phyloP scores from a whole-genome alignment of 2,329 filamentous ascomycete genomes.

The Mycosphaerella arachidis region DNA sequence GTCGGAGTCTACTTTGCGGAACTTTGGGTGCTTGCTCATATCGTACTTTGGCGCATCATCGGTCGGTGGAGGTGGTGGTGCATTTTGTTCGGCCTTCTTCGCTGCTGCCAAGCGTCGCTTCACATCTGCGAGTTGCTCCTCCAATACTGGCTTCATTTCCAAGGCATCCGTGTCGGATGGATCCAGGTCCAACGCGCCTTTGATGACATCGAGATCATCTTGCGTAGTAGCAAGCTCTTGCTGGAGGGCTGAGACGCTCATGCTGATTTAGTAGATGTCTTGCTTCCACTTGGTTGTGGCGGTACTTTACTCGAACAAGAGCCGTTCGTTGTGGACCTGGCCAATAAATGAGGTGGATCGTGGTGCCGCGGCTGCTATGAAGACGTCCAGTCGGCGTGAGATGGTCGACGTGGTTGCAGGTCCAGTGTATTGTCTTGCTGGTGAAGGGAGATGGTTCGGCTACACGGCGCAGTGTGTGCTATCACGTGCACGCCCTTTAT shows the following conservation, averaged over 20 bases:
- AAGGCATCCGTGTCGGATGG: slow-evolving; percentile 74
- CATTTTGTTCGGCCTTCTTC: slow-evolving; percentile 32
- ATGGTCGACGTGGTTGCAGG: too few species aligned
- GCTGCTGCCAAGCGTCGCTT: slow-evolving; percentile 78
- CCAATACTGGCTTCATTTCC: slow-evolving; percentile 72
- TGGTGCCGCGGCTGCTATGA: too few species aligned
- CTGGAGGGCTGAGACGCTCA: slow-evolving; percentile 63
- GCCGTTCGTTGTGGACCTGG: background rate
- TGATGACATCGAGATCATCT: slow-evolving; percentile 26
- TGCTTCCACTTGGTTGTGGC: background rate
- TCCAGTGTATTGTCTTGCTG: too few species aligned
- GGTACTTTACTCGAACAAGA: slow-evolving; percentile 4
- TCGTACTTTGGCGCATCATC: slow-evolving; percentile 23
- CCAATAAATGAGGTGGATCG: background rate
- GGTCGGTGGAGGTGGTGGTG: slow-evolving; percentile 30
- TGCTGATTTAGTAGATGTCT: slow-evolving; percentile 12
- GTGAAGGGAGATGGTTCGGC: too few species aligned
- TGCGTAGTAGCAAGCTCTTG: slow-evolving; percentile 62
- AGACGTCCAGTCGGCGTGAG: too few species aligned
- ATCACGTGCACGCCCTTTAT: too few species aligned
- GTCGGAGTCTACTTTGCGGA: slow-evolving; percentile 38
- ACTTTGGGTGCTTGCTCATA: slow-evolving; percentile 65
- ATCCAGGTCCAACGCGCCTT: slow-evolving; percentile 43
- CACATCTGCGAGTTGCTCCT: slow-evolving; percentile 73
- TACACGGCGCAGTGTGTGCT: too few species aligned